Conservation (phyloP, 23 red algal species). For the Gracilaria caudata region DNA sequence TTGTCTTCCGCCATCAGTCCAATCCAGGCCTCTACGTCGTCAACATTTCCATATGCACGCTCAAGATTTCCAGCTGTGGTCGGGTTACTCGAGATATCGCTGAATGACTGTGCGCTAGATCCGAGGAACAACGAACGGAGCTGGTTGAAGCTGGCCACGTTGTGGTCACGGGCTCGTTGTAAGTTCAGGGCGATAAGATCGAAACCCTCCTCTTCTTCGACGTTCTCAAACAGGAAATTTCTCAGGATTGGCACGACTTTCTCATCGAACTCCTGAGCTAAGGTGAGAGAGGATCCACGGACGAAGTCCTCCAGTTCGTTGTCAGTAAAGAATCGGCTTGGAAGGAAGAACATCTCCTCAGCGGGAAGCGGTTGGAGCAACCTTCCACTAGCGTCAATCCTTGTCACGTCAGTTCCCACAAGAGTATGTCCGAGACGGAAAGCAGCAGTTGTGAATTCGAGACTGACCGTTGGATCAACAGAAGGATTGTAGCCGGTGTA, state of each 20-base stretch:
- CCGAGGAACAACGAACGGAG: slow-evolving; percentile 49
- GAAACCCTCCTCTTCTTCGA: slow-evolving; percentile 34
- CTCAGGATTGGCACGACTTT: slow-evolving; percentile 31
- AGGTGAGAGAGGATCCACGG: slow-evolving; percentile 28
- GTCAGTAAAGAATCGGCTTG: slow-evolving; percentile 9
- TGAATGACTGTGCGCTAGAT: slow-evolving; percentile 7
- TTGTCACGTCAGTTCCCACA: slow-evolving; percentile 39
- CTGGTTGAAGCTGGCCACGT: slow-evolving; percentile 54
- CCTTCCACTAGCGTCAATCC: not conserved
- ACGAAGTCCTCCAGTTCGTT: slow-evolving; percentile 42
- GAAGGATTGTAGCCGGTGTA: slow-evolving; percentile 52
- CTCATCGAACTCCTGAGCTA: slow-evolving; percentile 67
- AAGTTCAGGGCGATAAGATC: slow-evolving; percentile 78
- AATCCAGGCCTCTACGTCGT: slow-evolving; percentile 53
- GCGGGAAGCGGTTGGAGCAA: slow-evolving; percentile 1
- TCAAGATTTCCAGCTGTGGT: slow-evolving; percentile 5
- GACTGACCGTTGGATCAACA: slow-evolving; percentile 48
- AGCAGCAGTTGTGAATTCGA: slow-evolving; percentile 66
- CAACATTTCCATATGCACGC: slow-evolving; percentile 44
- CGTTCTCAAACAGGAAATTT: slow-evolving; percentile 59
- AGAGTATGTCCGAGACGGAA: slow-evolving; percentile 77
- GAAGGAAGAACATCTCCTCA: slow-evolving; percentile 48
- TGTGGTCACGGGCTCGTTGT: slow-evolving; percentile 74
- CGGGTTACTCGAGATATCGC: slow-evolving; percentile 41
- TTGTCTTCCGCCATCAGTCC: slow-evolving; percentile 65